phyloP scores from a whole-genome alignment of 2,329 filamentous ascomycete genomes.

The Aspergillus cejpii region DNA sequence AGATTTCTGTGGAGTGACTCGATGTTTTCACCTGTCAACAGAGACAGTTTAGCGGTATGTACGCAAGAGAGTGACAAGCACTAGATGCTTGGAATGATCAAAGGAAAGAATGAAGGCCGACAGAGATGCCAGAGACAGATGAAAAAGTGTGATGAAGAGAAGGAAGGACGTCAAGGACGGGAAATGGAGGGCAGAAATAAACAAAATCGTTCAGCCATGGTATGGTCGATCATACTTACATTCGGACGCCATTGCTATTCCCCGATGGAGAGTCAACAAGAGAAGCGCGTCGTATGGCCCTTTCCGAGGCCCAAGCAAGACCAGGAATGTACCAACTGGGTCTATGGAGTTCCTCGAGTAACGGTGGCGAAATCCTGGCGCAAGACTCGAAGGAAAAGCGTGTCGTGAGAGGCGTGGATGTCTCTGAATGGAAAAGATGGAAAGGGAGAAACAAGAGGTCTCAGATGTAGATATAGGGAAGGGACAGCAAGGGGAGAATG shows the following conservation, averaged over 20 bases:
- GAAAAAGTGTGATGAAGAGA: slow-evolving; percentile 15
- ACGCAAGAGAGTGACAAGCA: neutral
- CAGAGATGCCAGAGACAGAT: slow-evolving; percentile 9
- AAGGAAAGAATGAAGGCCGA: slow-evolving; percentile 20
- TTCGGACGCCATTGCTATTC: slow-evolving; percentile 33
- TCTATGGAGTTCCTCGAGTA: slow-evolving; percentile 34
- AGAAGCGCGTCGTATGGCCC: slow-evolving; percentile 37
- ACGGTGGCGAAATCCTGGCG: slow-evolving; percentile 21
- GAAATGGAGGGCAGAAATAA: slow-evolving; percentile 37
- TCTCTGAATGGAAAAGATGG: slow-evolving; percentile 13
- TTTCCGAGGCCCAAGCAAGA: slow-evolving; percentile 32
- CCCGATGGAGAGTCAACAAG: slow-evolving; percentile 17
- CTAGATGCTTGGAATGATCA: slow-evolving; percentile 6
- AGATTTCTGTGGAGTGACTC: slow-evolving; percentile 23
- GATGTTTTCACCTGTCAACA: slow-evolving; percentile 26
- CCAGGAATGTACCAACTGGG: slow-evolving; percentile 33
- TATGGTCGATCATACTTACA: slow-evolving; percentile 34
- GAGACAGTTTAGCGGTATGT: slow-evolving; percentile 18
- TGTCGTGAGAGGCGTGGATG: slow-evolving; percentile 19
- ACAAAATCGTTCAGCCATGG: slow-evolving; percentile 29
- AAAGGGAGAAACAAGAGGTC: slow-evolving; percentile 7
- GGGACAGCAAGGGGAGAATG: slow-evolving; percentile 20
- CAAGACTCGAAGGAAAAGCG: slow-evolving; percentile 2
- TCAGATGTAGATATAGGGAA: slow-evolving; percentile 19
- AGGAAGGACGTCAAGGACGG: slow-evolving; percentile 26